These are phyloP conservation scores for Nigrospora oryzae DNA, from an alignment of 2,329 filamentous ascomycete species.

Conservation along the genomic window DNA sequence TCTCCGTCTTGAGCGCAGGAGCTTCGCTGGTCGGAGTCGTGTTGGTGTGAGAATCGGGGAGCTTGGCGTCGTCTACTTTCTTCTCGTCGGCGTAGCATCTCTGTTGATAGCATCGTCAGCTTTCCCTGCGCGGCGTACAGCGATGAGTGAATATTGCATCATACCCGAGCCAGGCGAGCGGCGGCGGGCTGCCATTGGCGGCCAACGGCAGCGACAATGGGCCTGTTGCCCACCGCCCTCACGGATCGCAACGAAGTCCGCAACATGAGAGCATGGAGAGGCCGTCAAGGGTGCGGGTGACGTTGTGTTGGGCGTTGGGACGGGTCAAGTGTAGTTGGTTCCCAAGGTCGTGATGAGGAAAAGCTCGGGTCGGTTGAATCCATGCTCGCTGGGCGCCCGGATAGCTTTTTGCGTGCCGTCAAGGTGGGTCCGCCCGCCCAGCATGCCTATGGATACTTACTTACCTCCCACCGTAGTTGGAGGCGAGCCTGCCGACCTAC, in stretches of 20 bases:
- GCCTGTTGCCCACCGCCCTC: slow-evolving; percentile 48
- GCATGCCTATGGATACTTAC: not conserved
- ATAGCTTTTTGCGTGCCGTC: not conserved
- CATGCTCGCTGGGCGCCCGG: not conserved
- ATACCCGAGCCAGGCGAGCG: slow-evolving; percentile 30
- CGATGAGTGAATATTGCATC: slow-evolving; percentile 5
- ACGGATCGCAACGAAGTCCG: slow-evolving; percentile 60
- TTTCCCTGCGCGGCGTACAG: too few species aligned
- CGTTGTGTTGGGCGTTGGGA: not conserved
- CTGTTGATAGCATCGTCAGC: slow-evolving; percentile 22
- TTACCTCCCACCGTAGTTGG: not conserved
- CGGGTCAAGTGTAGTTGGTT: not conserved
- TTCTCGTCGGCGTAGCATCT: slow-evolving; percentile 49
- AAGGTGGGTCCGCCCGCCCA: not conserved
- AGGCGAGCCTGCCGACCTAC: too few species aligned
- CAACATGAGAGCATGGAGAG: slow-evolving; percentile 52
- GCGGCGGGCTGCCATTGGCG: slow-evolving; percentile 49
- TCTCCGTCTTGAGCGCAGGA: slow-evolving; percentile 23
- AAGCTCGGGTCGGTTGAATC: not conserved
- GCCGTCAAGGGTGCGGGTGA: not conserved
- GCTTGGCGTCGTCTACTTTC: slow-evolving; percentile 41
- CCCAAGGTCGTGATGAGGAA: not conserved
- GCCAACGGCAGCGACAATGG: slow-evolving; percentile 40
- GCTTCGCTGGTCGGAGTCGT: slow-evolving; percentile 36
- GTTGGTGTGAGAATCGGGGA: slow-evolving; percentile 42